Evolutionary conservation across 1,284 basidiomycete genomes (phyloP).

Genomic region (Rhizoctonia solani): DNA sequence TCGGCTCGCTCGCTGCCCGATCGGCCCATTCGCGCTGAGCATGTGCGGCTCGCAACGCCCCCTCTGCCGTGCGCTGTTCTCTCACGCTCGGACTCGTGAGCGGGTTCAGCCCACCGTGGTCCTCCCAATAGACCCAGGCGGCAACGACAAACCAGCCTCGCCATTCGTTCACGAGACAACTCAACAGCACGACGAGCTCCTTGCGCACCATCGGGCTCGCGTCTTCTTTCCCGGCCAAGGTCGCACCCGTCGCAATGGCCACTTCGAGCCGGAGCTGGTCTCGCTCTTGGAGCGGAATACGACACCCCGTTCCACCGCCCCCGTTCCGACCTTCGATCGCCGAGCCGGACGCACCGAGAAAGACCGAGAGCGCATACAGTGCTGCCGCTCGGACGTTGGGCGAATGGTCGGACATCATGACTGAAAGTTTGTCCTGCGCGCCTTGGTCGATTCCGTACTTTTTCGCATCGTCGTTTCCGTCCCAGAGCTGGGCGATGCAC

Average conservation of each 20-base stretch:
- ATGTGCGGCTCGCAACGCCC: constrained; percentile 48
- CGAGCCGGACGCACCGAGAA: constrained; percentile 88
- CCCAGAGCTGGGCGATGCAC: constrained; percentile 96
- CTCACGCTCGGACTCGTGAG: constrained; percentile 35
- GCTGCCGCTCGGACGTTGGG: constrained; percentile 93
- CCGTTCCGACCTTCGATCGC: constrained; percentile 66
- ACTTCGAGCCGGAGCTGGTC: constrained; percentile 63
- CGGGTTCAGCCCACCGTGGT: constrained; percentile 52
- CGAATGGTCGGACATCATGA: constrained; percentile 83
- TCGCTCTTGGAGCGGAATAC: constrained; percentile 76
- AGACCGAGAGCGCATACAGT: constrained; percentile 89
- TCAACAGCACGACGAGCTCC: constrained; percentile 89
- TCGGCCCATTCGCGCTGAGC: constrained; percentile 41
- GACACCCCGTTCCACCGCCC: constrained; percentile 85
- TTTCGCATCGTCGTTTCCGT: constrained; percentile 88
- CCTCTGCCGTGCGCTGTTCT: constrained; percentile 51
- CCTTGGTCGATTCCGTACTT: constrained; percentile 80
- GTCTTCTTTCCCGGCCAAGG: constrained; percentile 80
- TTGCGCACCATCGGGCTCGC: constrained; percentile 96
- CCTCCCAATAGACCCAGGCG: constrained; percentile 95
- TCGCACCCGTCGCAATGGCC: constrained; percentile 56
- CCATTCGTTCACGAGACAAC: constrained; percentile 94
- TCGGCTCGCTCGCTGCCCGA: neutral
- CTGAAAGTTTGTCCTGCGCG: constrained; percentile 85
- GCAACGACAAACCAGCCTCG: constrained; percentile 94